A percentile compares a stretch with the other conserved stretches of the same genome.
phyloP scores from a whole-genome alignment of 768 basidiomycete species.

The Tricholoma bakamatsutake region DNA sequence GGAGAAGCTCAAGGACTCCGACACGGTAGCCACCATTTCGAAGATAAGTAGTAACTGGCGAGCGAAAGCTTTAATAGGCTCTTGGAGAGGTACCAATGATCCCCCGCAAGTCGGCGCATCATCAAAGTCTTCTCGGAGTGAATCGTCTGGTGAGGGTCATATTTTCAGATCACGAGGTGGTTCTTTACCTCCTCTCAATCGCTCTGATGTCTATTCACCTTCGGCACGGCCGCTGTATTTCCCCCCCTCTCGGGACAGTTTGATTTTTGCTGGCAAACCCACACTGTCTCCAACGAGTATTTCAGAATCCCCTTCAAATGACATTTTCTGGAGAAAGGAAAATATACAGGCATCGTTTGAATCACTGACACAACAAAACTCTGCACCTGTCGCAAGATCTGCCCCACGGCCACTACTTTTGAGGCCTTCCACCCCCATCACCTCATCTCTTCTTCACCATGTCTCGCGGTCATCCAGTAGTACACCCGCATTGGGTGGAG shows the following conservation, averaged over 20 bases:
- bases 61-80: constrained; percentile 50
- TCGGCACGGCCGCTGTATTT: constrained; percentile 56
- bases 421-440: constrained; percentile 42
- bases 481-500: constrained; percentile 26
- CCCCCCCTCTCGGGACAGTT: constrained; percentile 51
- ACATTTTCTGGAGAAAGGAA: constrained; percentile 32
- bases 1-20: constrained; percentile 67
- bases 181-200: constrained; percentile 35
- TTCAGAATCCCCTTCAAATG: constrained; percentile 19
- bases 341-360: constrained; percentile 38
- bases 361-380: constrained; percentile 32
- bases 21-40: constrained; percentile 61
- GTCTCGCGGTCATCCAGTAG: constrained; percentile 29
- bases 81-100: constrained; percentile 26
- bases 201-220: constrained; percentile 37
- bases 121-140: constrained; percentile 6
- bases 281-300: constrained; percentile 22
- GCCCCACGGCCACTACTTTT: constrained; percentile 66
- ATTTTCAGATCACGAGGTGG: constrained; percentile 22
- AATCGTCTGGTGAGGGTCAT: constrained; percentile 5
- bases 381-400: constrained; percentile 36
- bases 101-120: constrained; percentile 7
- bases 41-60: constrained; percentile 77
- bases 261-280: constrained; percentile 27
- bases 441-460: constrained; percentile 23